Evolutionary conservation across 1,139 yeast species (phyloP).

Genomic region (Pichia sp.): DNA sequence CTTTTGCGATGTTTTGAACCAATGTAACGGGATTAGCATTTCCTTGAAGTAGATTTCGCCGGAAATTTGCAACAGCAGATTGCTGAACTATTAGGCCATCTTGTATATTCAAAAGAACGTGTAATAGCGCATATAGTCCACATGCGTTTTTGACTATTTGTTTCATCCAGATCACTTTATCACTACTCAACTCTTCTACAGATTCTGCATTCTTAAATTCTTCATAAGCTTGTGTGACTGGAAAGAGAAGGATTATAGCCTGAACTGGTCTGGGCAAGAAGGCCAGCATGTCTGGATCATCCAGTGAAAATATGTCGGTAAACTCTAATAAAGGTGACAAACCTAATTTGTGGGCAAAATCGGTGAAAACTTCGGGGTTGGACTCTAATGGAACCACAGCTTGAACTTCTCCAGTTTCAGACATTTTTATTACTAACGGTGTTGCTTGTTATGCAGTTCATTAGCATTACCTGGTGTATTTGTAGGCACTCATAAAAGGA

Average conservation of each 20-base stretch:
- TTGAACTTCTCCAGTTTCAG: background rate
- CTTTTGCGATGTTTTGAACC: slow-evolving; percentile 45
- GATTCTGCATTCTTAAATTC: slow-evolving; percentile 34
- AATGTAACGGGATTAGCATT: slow-evolving; percentile 40
- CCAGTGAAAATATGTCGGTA: slow-evolving; percentile 78
- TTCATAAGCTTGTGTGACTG: slow-evolving; percentile 65
- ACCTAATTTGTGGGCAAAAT: slow-evolving; percentile 65
- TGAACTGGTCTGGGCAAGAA: slow-evolving; percentile 79
- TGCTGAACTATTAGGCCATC: slow-evolving; percentile 39
- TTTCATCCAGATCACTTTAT: slow-evolving; percentile 58
- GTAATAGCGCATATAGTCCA: slow-evolving; percentile 86
- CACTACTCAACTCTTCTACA: slow-evolving; percentile 12
- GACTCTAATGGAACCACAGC: slow-evolving; percentile 84
- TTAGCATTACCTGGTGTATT: no score
- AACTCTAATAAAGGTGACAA: slow-evolving; percentile 57
- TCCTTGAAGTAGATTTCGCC: slow-evolving; percentile 24
- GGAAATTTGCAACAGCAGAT: slow-evolving; percentile 26
- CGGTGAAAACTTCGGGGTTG: slow-evolving; percentile 81
- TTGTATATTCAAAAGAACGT: slow-evolving; percentile 64
- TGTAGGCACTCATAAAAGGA: no score
- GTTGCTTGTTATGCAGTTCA: no score
- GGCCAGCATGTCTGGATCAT: slow-evolving; percentile 71
- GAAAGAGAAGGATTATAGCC: slow-evolving; percentile 76
- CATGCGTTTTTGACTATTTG: slow-evolving; percentile 90
- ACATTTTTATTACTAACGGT: background rate